Conservation (phyloP, 1,284 basidiomycete species). For the Leccinum insolens region DNA sequence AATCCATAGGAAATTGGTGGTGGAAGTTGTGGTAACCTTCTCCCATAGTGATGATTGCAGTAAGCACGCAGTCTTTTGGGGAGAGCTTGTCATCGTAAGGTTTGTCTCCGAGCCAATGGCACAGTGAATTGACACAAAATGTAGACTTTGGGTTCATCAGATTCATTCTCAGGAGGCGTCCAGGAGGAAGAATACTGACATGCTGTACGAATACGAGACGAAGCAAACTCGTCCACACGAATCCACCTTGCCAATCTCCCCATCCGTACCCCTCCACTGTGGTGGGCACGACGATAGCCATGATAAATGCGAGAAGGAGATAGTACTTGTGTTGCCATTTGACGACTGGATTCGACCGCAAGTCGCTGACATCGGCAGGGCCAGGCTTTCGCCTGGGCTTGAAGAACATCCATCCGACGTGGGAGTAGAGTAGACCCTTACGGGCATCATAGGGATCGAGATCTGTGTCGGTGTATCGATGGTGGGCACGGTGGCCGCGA, state of each 20-base stretch:
- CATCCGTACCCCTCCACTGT: no score
- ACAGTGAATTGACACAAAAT: no score
- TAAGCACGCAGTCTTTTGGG: constrained; percentile 80
- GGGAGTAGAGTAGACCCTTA: constrained; percentile 76
- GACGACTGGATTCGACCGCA: constrained; percentile 75
- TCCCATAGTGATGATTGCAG: constrained; percentile 44
- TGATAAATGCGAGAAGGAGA: constrained; percentile 49
- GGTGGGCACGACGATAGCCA: no score
- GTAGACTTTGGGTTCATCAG: no score
- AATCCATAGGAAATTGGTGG: no score
- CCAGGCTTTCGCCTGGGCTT: constrained; percentile 86
- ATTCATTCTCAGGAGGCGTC: background rate
- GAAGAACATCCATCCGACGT: constrained; percentile 90
- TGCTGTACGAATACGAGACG: no score
- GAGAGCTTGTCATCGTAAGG: constrained; percentile 57
- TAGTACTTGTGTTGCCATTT: constrained; percentile 87
- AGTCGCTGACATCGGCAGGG: constrained; percentile 83
- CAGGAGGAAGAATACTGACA: no score
- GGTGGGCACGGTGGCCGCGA: constrained; percentile 87
- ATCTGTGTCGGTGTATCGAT: constrained; percentile 92
- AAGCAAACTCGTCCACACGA: no score
- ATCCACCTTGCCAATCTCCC: no score
- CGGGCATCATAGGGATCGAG: constrained; percentile 91
- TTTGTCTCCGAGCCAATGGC: no score
- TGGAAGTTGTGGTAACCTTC: no score